A percentile compares a stretch with the other conserved stretches of the same genome.
Evolutionary conservation across 805 yeast species (phyloP).

Genomic region (Metschnikowia lachancei): DNA sequence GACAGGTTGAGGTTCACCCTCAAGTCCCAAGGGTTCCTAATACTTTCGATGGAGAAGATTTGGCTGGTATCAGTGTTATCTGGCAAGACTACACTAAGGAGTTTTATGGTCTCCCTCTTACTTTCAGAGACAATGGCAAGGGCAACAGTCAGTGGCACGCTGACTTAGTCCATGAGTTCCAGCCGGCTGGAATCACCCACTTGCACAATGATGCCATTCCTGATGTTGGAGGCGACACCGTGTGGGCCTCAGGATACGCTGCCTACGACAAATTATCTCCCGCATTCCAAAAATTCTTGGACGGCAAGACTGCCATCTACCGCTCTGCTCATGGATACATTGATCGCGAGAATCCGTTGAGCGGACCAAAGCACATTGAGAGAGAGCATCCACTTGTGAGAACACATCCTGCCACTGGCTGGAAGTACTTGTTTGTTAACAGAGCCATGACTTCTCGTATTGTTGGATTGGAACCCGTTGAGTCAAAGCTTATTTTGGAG

Average conservation of each 20-base stretch:
- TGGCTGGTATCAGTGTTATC: constrained; percentile 29
- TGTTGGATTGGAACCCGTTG: constrained; percentile 30
- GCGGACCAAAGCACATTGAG: constrained; percentile 29
- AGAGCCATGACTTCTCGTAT: constrained; percentile 30
- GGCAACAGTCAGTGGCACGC: constrained; percentile 39
- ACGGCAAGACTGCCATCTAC: constrained; percentile 49
- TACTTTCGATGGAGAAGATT: constrained; percentile 12
- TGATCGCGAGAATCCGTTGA: constrained; percentile 33
- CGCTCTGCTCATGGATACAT: constrained; percentile 40
- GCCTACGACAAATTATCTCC: constrained; percentile 57
- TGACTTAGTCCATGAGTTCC: constrained; percentile 54
- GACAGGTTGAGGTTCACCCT: constrained; percentile 27
- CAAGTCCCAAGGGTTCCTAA: constrained; percentile 21
- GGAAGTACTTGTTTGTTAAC: constrained; percentile 32
- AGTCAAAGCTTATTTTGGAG: constrained; percentile 19
- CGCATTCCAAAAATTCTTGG: constrained; percentile 48
- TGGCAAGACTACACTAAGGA: constrained; percentile 31
- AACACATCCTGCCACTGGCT: constrained; percentile 35
- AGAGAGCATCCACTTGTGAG: constrained; percentile 32
- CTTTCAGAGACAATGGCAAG: constrained; percentile 27
- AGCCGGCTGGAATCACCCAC: constrained; percentile 56
- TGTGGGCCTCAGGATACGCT: constrained; percentile 56
- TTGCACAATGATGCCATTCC: constrained; percentile 53
- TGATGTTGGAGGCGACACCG: constrained; percentile 52
- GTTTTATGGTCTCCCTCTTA: constrained; percentile 24